Base-by-base conservation (phyloP, 352 stramenopile species). In the Phytophthora lateralis region DNA sequence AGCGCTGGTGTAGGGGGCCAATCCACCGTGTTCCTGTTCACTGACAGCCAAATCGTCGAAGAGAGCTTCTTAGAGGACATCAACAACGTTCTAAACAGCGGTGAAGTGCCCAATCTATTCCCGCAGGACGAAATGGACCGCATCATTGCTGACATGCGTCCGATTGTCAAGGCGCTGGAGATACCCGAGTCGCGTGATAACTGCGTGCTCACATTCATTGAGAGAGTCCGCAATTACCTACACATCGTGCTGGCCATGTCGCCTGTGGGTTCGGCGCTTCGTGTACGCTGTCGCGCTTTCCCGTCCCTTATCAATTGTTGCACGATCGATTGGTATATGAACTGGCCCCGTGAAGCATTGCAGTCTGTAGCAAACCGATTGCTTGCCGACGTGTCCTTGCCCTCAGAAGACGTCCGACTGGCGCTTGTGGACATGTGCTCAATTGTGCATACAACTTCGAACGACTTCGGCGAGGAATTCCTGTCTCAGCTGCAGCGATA, bases 61-160 rank as follows among this genome's bases (percentile, higher is more conserved):
- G 93, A 98, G 60, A 96, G 87, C 41, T 98, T 98, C 55, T 72
- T 98, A 5, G 96, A 98, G 60, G 95, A 98, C 57, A 95, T 98
- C 57, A 98, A 98, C 78, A 98, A 98, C 54, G 75, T 98, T n/a
- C 75, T 98, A 14, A 98, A 98, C 71, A 97, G 89, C 21, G 96
- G 96, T 9, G 93, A 98, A 68, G 94, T 98, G n/a, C 93, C 95
- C 0, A 98, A 98, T 41, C 71, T 98, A 11, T 98, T 97, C 58
- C 71, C 90, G 0, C 69, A 76, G 30, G 95, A 98, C 59, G 95
- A 98, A 65, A 96, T 97, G 76, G 94, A 98, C 46, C 92, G 94
- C 30, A 94, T 98, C 43, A 79, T 96, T 11, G 82, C 68, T n/a
- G 94, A 98, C 67, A 97, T 98, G 90, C 76, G 94, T 0, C 87